phyloP scores from a whole-genome alignment of 306 rosid species.

The Aeschynomene evenia region DNA sequence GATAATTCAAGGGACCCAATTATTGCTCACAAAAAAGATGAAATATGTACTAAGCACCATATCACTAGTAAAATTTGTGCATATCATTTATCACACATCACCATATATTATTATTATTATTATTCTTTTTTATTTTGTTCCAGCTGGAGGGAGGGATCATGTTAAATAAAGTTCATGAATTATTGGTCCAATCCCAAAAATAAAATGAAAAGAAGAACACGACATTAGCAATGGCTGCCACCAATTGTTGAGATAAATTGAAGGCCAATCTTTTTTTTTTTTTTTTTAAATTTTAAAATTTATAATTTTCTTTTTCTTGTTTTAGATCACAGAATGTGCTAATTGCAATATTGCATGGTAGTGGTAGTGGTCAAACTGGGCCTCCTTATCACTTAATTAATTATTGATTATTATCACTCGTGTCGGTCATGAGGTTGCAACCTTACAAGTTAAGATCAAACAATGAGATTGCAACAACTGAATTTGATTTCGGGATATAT shows the following conservation, averaged over 20 bases:
- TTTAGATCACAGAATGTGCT: background rate
- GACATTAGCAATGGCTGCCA: conserved; percentile 30
- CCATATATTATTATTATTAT: too few relatives aligned
- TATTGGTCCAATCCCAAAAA: conserved; percentile 37
- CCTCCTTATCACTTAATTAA: background rate
- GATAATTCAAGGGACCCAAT: conserved; percentile 27
- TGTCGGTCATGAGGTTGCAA: conserved; percentile 7
- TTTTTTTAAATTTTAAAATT: too few relatives aligned
- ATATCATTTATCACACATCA: conserved; percentile 28
- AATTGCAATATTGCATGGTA: background rate
- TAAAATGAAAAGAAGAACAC: conserved; percentile 16
- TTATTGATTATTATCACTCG: background rate
- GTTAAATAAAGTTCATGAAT: conserved; percentile 39
- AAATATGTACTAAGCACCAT: conserved; percentile 20
- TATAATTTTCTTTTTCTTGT: too few relatives aligned
- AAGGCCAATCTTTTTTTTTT: too few relatives aligned
- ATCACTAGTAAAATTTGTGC: background rate
- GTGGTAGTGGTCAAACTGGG: conserved; percentile 2
- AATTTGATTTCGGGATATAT: too few relatives aligned
- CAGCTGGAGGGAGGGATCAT: conserved; percentile 57
- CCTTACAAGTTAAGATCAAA: too few relatives aligned
- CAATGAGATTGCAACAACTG: too few relatives aligned
- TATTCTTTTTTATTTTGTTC: conserved; percentile 20
- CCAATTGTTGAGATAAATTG: conserved; percentile 17
- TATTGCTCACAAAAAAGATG: conserved; percentile 10